These are phyloP conservation scores for Claviceps sp. DNA, from an alignment of 2,329 filamentous ascomycete genomes.

Conservation along the genomic window DNA sequence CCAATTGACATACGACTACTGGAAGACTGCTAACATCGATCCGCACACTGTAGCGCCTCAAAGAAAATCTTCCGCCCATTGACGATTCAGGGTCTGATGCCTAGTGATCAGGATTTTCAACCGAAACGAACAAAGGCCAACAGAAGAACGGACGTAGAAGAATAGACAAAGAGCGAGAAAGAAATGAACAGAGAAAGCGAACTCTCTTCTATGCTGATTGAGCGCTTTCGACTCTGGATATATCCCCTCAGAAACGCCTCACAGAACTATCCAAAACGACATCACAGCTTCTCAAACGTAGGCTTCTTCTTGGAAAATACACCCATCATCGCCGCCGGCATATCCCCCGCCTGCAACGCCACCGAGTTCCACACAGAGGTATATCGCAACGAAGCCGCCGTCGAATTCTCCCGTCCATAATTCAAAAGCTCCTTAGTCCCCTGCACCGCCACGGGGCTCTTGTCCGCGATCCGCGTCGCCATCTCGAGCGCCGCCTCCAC, in stretches of 20 bases:
- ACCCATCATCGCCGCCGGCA: conserved; percentile 59
- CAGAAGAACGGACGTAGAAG: background rate
- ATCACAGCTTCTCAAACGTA: conserved; percentile 70
- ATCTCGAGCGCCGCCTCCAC: conserved; percentile 49
- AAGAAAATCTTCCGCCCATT: conserved; percentile 36
- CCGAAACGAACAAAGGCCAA: background rate
- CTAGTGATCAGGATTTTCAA: conserved; percentile 10
- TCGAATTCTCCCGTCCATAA: conserved; percentile 62
- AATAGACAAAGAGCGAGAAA: background rate
- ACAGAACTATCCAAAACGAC: background rate
- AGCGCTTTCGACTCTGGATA: background rate
- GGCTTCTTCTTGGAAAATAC: conserved; percentile 67
- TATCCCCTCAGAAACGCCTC: background rate
- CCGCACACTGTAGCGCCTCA: conserved; percentile 26
- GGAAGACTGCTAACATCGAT: background rate
- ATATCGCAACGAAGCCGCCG: conserved; percentile 70
- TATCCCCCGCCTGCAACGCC: conserved; percentile 68
- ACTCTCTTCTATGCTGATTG: background rate
- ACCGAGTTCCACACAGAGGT: conserved; percentile 80
- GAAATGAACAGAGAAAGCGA: background rate
- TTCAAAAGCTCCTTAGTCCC: conserved; percentile 81
- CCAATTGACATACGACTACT: background rate
- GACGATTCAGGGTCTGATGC: conserved; percentile 38
- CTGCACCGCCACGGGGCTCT: conserved; percentile 80
- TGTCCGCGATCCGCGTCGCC: conserved; percentile 54